Percentiles rank a stretch among this genome's conserved stretches.
These are phyloP conservation scores for Posidonia australis DNA, from an alignment of 106 monocot species.

Conservation along the genomic window DNA sequence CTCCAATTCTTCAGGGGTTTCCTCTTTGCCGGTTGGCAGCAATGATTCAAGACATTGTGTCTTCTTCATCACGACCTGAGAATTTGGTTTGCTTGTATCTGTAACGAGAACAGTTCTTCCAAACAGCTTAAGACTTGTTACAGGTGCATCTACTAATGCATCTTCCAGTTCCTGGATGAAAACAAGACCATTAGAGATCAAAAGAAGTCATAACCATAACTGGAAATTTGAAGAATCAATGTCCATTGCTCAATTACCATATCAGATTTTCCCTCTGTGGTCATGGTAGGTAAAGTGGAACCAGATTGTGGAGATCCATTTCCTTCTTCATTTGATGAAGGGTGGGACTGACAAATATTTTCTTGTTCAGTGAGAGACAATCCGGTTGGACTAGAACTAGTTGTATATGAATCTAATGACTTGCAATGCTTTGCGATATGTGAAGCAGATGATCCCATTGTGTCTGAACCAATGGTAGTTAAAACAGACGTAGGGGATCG, in stretches of 20 bases:
- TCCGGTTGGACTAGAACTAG: constrained; percentile 9
- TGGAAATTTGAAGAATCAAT: neutral
- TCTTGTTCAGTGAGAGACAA: constrained; percentile 21
- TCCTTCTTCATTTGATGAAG: constrained; percentile 12
- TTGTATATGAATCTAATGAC: constrained; percentile 29
- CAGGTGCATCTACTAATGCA: constrained; percentile 15
- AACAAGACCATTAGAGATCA: neutral
- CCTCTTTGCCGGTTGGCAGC: neutral
- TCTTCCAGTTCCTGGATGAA: constrained; percentile 9
- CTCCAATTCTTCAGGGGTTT: neutral
- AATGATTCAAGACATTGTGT: neutral
- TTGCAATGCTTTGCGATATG: constrained; percentile 12
- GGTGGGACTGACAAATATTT: constrained; percentile 5
- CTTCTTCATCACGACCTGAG: neutral
- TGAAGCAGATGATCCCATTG: constrained; percentile 22
- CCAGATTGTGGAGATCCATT: constrained; percentile 3
- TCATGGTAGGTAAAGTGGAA: neutral
- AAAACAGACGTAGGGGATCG: constrained; percentile 60
- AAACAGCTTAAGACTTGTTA: constrained; percentile 53
- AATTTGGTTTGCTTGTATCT: constrained; percentile 9
- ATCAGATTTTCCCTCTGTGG: constrained; percentile 7
- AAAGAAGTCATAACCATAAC: neutral
- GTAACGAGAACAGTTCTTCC: constrained; percentile 42
- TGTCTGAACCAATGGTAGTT: constrained; percentile 30
- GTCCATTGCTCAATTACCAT: constrained; percentile 18